A percentile compares a stretch with the other conserved stretches of the same genome.
These are phyloP conservation scores for Apiotrichum brassicae DNA, from an alignment of 1,284 basidiomycete species.

Conservation along the genomic window DNA sequence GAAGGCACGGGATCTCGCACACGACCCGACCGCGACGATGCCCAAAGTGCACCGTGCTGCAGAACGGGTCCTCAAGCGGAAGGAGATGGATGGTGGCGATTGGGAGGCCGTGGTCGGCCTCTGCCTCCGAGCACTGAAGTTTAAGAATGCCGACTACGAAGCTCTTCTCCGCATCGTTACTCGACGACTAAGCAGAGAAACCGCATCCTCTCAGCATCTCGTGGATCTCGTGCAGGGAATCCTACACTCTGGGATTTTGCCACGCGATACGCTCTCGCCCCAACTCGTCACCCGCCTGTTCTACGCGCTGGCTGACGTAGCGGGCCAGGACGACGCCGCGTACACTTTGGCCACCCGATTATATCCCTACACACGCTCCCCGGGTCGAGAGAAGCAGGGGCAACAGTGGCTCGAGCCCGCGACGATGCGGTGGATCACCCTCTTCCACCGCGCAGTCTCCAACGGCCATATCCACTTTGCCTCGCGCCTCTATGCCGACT, in stretches of 20 bases:
- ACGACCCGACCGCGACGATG: conserved; percentile 1
- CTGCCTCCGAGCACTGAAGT: conserved; percentile 5
- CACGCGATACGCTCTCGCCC: neutral
- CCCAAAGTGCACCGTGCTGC: neutral
- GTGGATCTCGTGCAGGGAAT: conserved; percentile 8
- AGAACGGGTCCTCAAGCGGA: neutral
- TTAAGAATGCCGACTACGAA: conserved; percentile 1
- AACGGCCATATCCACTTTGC: conserved; percentile 30
- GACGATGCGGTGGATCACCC: conserved; percentile 13
- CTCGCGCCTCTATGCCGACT: conserved; percentile 35
- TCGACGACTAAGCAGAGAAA: neutral
- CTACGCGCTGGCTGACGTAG: conserved; percentile 5
- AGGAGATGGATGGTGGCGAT: neutral
- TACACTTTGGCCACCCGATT: conserved; percentile 19
- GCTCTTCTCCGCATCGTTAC: neutral
- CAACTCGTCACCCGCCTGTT: conserved; percentile 7
- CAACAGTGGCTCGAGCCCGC: conserved; percentile 1
- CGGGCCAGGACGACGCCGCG: conserved; percentile 9
- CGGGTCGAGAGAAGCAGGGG: neutral
- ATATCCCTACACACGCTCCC: conserved; percentile 13
- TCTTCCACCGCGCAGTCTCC: conserved; percentile 17
- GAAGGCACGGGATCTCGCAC: neutral
- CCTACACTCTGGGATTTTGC: conserved; percentile 7
- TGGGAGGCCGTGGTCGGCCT: conserved; percentile 13
- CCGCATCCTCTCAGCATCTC: conserved; percentile 1